phyloP scores from a whole-genome alignment of 176 grass and related monocot genomes.

The Poa pratensis region DNA sequence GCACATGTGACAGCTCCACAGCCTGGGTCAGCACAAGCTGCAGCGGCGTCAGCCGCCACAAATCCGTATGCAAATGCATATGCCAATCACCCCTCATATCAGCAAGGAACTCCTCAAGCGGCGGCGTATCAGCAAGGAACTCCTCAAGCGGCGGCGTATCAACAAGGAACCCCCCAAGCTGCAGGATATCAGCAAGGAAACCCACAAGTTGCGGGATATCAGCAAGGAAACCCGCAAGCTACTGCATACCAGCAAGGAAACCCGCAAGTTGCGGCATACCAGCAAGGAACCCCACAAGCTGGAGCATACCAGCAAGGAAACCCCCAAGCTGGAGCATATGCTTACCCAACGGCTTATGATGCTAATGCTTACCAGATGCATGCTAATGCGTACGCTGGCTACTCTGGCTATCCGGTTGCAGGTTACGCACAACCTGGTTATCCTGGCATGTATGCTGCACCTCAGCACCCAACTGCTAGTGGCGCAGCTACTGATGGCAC shows the following conservation, averaged over 20 bases:
- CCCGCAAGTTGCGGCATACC: conserved; percentile 26
- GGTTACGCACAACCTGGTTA: conserved; percentile 54
- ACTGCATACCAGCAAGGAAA: conserved; percentile 40
- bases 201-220: conserved; percentile 24
- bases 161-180: conserved; percentile 23
- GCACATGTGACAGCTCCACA: conserved; percentile 46
- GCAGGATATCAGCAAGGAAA: conserved; percentile 27
- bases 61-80: conserved; percentile 59
- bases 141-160: conserved; percentile 15
- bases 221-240: conserved; percentile 38
- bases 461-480: conserved; percentile 42
- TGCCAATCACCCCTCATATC: conserved; percentile 48
- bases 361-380: conserved; percentile 48
- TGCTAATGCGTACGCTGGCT: conserved; percentile 37
- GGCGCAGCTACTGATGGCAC: conserved; percentile 31
- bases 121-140: conserved; percentile 29
- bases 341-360: conserved; percentile 43
- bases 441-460: conserved; percentile 42
- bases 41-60: conserved; percentile 40
- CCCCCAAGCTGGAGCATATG: conserved; percentile 30
- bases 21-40: conserved; percentile 47
- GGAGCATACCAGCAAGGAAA: conserved; percentile 39
- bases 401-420: conserved; percentile 59
- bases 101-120: conserved; percentile 23
- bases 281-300: conserved; percentile 27